Base-by-base conservation (phyloP, 805 yeast species). In the Pichia cephalocereana region DNA sequence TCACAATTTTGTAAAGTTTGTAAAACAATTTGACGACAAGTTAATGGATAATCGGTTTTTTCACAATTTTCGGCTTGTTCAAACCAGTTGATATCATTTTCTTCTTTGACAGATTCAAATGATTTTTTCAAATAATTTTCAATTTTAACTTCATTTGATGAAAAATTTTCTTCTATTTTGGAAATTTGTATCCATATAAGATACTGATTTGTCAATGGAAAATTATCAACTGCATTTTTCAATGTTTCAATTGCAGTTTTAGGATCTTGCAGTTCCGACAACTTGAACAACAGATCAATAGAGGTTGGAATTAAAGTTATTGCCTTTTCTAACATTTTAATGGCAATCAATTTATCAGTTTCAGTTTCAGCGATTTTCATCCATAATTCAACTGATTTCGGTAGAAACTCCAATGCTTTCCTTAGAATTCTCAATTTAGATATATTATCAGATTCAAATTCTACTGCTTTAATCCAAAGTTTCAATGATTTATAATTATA, bases 391-490 rank as follows among this genome's bases (percentile, higher is more conserved):
- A 67, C 76, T 47, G 73, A 74, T 2, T 60, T 58, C 0, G 96
- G 93, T 5, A 83, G 58, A 27, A 67, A 70, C 50, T 82, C 89
- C 14, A 91, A 64, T 0, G 88, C 96, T 55, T 80, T 83, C 68
- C 83, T 80, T 19, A 86, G 63, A 0, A 87, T 72, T 49, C 79
- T 68, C 44, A 74, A 74, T 52, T 80, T 77, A 2, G 82, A 70
- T 2, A 69, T 56, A 0, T 48, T 49, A 38, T 83, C 89, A 3
- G 66, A 66, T 57, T 91, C 96, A 26, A 86, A 64, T 2, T 79
- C 80, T 37, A 70, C 60, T 0, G 95, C 95, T 51, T 75, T 76
- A 3, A 77, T 51, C 98, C 99, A 93, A 12, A 91, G 67, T 38
- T 69, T 68, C 32, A 78, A 71, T 3, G 89, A 80, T 34, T 64